A percentile compares a stretch with the other conserved stretches of the same genome.
Conservation (phyloP, 108 stramenopile species). For the Cyclostephanos invisitatus region DNA sequence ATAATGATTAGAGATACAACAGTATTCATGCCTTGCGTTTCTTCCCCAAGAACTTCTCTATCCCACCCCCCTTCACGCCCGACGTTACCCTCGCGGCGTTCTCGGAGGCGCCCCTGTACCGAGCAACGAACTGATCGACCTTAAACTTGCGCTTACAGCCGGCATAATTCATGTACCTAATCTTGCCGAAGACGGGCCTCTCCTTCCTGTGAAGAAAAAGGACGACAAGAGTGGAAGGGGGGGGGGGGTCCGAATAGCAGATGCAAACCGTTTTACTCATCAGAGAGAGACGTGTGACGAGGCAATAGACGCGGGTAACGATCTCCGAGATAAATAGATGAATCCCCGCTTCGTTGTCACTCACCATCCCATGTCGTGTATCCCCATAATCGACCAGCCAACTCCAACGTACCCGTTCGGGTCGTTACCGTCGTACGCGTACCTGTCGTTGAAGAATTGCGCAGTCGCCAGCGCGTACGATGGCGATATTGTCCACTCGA, state of each 20-base stretch:
- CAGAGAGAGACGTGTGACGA: background rate
- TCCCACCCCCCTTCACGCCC: slow-evolving; percentile 1
- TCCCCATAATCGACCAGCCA: slow-evolving; percentile 96
- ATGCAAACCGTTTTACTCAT: background rate
- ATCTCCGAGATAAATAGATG: slow-evolving; percentile 32
- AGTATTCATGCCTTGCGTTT: slow-evolving; percentile 32
- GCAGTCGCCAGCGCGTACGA: slow-evolving; percentile 82
- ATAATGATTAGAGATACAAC: background rate
- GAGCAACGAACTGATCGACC: slow-evolving; percentile 75
- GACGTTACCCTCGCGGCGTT: slow-evolving; percentile 59
- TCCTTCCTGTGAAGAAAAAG: slow-evolving; percentile 53
- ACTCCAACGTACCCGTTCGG: slow-evolving; percentile 98
- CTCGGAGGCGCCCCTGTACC: slow-evolving; percentile 69
- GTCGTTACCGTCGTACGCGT: slow-evolving; percentile 94
- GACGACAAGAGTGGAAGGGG: background rate
- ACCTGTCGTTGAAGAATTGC: slow-evolving; percentile 96
- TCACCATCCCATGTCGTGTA: slow-evolving; percentile 96
- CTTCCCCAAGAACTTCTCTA: slow-evolving; percentile 39
- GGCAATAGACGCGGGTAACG: background rate
- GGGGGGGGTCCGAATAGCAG: background rate
- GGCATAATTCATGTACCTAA: slow-evolving; percentile 97
- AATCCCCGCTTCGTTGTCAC: no score
- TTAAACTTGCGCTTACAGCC: slow-evolving; percentile 97
- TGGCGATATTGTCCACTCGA: slow-evolving; percentile 95
- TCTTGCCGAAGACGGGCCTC: slow-evolving; percentile 95